phyloP scores from a whole-genome alignment of 257 asterid species.

The Prunella vulgaris region DNA sequence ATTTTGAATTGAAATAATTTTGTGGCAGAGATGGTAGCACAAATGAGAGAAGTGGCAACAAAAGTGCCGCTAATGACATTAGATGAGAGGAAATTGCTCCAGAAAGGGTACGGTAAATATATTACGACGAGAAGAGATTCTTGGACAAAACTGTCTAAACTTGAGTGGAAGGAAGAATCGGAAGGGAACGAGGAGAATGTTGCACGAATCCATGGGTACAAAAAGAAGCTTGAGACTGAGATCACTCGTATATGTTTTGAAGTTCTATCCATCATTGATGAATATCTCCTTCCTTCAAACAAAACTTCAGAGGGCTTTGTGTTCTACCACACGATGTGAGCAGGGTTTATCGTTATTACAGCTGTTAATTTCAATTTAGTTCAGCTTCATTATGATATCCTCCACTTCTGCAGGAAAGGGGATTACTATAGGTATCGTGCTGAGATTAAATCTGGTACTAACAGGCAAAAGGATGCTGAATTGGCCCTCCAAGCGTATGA shows the following conservation, averaged over 20 bases:
- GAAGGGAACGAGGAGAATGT: not conserved
- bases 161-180: not conserved
- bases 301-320: not conserved
- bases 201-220: not conserved
- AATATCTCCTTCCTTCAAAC: not conserved
- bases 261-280: not conserved
- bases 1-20: not conserved
- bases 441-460: not conserved
- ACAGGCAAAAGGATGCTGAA: not conserved
- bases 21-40: not conserved
- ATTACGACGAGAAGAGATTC: not conserved
- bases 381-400: too few species aligned
- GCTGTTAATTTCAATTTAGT: not conserved
- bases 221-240: not conserved
- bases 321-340: not conserved
- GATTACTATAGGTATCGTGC: not conserved
- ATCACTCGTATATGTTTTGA: not conserved
- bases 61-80: not conserved
- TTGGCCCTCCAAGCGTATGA: not conserved
- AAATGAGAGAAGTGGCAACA: not conserved
- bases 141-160: not conserved
- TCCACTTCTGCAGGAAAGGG: not conserved
- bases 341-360: not conserved
- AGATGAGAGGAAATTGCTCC: not conserved
- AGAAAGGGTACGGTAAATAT: not conserved